Evolutionary conservation across 2,329 filamentous ascomycete genomes (phyloP).

Genomic region (Chaetomiaceae sp.): DNA sequence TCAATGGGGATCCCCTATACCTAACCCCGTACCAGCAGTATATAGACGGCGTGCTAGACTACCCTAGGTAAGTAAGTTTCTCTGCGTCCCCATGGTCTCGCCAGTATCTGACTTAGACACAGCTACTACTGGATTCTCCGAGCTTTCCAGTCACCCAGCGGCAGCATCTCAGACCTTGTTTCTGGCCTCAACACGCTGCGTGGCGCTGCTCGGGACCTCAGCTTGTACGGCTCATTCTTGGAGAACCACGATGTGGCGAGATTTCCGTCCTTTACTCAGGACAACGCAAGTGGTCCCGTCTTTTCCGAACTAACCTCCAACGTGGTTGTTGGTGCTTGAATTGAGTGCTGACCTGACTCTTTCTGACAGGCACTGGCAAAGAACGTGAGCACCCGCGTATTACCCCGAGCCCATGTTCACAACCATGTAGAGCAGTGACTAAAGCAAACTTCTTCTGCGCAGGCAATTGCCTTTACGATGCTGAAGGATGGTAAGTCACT

Average conservation of each 20-base stretch:
- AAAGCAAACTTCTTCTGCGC: no score
- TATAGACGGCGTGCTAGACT: constrained; percentile 47
- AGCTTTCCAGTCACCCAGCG: constrained; percentile 28
- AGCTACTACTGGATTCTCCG: constrained; percentile 28
- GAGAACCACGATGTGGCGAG: constrained; percentile 48
- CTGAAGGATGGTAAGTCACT: constrained; percentile 39
- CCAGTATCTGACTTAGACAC: background rate
- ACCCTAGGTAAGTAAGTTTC: constrained; percentile 35
- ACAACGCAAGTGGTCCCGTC: constrained; percentile 30
- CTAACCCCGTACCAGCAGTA: constrained; percentile 42
- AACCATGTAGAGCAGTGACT: no score
- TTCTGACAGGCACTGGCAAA: constrained; percentile 37
- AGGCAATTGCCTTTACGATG: constrained; percentile 48
- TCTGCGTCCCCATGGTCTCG: background rate
- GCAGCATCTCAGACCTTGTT: constrained; percentile 35
- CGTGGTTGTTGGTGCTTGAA: background rate
- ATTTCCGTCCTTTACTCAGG: constrained; percentile 41
- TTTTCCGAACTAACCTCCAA: background rate
- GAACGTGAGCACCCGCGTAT: constrained; percentile 39
- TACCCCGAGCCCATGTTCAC: no score
- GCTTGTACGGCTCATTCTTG: constrained; percentile 39
- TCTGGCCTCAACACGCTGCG: constrained; percentile 26
- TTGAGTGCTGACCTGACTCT: background rate
- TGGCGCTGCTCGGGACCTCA: constrained; percentile 27
- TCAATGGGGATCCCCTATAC: constrained; percentile 41